A percentile compares a stretch with the other conserved stretches of the same genome.
phyloP scores from a whole-genome alignment of 2,329 filamentous ascomycete genomes.

The Arachnomyces sp. region DNA sequence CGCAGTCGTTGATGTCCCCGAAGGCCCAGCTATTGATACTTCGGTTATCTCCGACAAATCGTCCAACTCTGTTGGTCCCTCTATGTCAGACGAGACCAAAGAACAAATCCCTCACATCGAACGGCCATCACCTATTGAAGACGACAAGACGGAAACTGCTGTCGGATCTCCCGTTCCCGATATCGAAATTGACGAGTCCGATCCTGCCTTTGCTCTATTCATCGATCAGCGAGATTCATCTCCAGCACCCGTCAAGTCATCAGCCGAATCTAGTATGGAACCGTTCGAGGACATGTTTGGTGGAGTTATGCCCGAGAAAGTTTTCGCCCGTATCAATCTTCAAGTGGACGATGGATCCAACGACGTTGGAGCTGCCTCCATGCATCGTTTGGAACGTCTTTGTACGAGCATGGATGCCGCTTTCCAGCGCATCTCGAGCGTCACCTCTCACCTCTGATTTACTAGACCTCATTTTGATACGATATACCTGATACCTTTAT shows the following conservation, averaged over 20 bases:
- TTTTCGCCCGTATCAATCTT: slow-evolving; percentile 56
- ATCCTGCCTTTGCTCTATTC: slow-evolving; percentile 41
- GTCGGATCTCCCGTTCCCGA: slow-evolving; percentile 20
- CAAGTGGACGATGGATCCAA: slow-evolving; percentile 40
- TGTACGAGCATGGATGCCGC: slow-evolving; percentile 36
- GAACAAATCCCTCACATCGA: slow-evolving; percentile 44
- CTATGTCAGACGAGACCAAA: slow-evolving; percentile 40
- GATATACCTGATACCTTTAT: neutral
- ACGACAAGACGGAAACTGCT: slow-evolving; percentile 10
- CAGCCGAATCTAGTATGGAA: slow-evolving; percentile 5
- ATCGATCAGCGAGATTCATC: slow-evolving; percentile 43
- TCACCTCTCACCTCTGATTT: slow-evolving; percentile 30
- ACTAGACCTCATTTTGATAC: too few species aligned
- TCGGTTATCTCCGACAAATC: slow-evolving; percentile 65
- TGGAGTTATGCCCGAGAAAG: slow-evolving; percentile 57
- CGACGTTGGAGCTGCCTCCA: slow-evolving; percentile 19
- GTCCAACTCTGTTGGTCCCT: slow-evolving; percentile 45
- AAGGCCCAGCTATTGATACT: slow-evolving; percentile 55
- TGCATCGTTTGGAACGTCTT: slow-evolving; percentile 28
- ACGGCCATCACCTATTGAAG: slow-evolving; percentile 17
- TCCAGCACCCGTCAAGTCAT: slow-evolving; percentile 33
- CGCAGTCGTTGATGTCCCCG: slow-evolving; percentile 62
- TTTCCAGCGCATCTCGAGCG: slow-evolving; percentile 32
- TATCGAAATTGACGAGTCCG: slow-evolving; percentile 50
- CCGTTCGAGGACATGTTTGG: slow-evolving; percentile 33